These are phyloP conservation scores for Penicillium argentinense DNA, from an alignment of 495 filamentous ascomycete species.

Conservation along the genomic window DNA sequence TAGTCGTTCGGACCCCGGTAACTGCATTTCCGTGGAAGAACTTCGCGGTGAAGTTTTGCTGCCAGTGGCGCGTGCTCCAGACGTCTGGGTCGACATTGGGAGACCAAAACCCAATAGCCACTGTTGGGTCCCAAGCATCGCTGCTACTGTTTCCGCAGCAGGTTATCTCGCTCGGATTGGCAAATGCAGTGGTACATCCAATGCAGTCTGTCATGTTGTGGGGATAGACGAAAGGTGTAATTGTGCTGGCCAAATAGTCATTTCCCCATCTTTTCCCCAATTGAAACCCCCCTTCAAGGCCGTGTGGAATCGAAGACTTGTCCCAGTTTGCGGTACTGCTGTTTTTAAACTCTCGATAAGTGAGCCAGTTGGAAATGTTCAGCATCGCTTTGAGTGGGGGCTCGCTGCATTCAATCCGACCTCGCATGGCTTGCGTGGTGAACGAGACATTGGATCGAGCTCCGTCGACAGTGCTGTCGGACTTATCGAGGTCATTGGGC, in stretches of 20 bases:
- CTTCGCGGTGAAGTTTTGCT: conserved; percentile 34
- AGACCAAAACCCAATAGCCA: conserved; percentile 31
- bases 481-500: neutral
- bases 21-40: conserved; percentile 26
- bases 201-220: conserved; percentile 8
- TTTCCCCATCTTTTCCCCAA: conserved; percentile 5
- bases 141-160: conserved; percentile 35
- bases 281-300: conserved; percentile 12
- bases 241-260: conserved; percentile 2
- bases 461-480: neutral
- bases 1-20: conserved; percentile 4
- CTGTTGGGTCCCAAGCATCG: conserved; percentile 1
- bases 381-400: conserved; percentile 7
- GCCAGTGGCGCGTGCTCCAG: conserved; percentile 11
- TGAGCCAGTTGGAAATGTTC: conserved; percentile 26
- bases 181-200: conserved; percentile 24
- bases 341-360: conserved; percentile 17
- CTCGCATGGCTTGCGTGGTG: conserved; percentile 28
- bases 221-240: conserved; percentile 3
- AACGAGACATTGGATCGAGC: conserved; percentile 22
- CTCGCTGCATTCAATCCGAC: conserved; percentile 28
- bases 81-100: conserved; percentile 9
- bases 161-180: conserved; percentile 15
- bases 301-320: conserved; percentile 11
- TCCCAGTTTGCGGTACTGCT: conserved; percentile 11